Evolutionary conservation across 192 early-diverging fungal species (phyloP), one percentile per base, ranked within the genome.

Genomic region (Coemansia sp.): DNA sequence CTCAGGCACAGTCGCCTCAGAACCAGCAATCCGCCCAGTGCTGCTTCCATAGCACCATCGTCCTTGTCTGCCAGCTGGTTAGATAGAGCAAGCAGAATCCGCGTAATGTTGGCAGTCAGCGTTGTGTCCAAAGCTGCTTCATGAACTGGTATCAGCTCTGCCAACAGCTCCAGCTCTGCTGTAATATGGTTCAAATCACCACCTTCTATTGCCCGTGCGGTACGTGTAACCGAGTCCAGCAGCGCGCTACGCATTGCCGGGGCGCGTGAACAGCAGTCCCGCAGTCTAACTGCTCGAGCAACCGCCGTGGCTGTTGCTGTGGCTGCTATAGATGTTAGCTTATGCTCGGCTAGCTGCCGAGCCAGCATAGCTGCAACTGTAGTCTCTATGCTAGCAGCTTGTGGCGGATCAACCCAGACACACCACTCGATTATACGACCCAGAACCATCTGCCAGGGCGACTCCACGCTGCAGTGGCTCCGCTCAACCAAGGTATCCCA

Each of bases 181-280:
- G 64, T 45, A 13, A 64, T 16, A 2, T 50, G 50, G 15, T 52
- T 11, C 0, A 36, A 40, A 21, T 23, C 23, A 37, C 38, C 20
- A 16, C 50, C 21, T 11, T 46, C 57, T 20, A 46, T 41, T 2
- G 42, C 19, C 13, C 43, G 46, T 5, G 7, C 36, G 20, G 56
- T 39, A 10, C 50, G 63, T 1, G 46, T 43, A 4, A 53, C 57
- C 0, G 44, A 31, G 15, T 61, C 73, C 36, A 70, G 21, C 41
- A 77, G 53, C 12, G 63, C 55, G 23, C 68, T 62, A 7, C 55
- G 65, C 58, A 78, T 23, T 3, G 65, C 65, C 1, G 76, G 76
- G 30, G 70, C 63, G 14, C 38, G 49, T 11, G 47, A 26, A 18
- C 76, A 68, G 18, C 31, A 45, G 10, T 53, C 56, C 10, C 69